Evolutionary conservation across 306 rosid genomes (phyloP), one percentile per base, ranked within the genome.

Genomic region (Rosa lucieae): DNA sequence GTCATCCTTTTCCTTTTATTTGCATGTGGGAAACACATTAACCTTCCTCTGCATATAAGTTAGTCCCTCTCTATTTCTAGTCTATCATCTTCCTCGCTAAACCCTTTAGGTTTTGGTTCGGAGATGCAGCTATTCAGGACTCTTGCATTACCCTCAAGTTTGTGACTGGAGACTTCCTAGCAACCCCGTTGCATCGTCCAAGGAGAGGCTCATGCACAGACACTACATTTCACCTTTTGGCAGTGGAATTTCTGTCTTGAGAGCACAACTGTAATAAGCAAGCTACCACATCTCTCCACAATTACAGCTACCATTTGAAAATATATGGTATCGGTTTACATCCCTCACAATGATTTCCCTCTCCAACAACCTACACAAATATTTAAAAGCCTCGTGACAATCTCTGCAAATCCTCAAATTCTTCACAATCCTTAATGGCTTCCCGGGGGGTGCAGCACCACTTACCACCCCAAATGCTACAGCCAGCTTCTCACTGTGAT

Each of bases 331-430:
- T 70, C 96, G 89, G 72, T 94, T 91, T 21, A 84, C 90, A 75
- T 92, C 98, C 84, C 97, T 89, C 61, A 91, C 93, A n/a, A 90
- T 86, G 67, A 93, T 91, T 72, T 91, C 98, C 88, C 89, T 91
- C 72, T 84, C 85, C 85, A 91, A 81, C 42, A 86, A 84, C 70
- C 78, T 87, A 8, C 95, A 87, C 73, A 90, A 78, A 79, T 89
- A 91, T 89, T 92, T 90, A 32, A 92, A 89, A 73, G 89, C 92
- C 85, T 85, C 85, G 4, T 91, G 97, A 49, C 95, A 94, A 85
- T 94, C 97, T 63, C 84, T 89, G 84, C 99, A 92, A 67, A 92
- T 94, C 89, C 93, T 92, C 83, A 92, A 85, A 87, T 92, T 94
- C 90, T 94, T 94, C 81, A 91, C 92, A 62, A 88, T 85, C 86